Conservation (phyloP, 768 basidiomycete genomes). For the Sistotremastrum suecicum region DNA sequence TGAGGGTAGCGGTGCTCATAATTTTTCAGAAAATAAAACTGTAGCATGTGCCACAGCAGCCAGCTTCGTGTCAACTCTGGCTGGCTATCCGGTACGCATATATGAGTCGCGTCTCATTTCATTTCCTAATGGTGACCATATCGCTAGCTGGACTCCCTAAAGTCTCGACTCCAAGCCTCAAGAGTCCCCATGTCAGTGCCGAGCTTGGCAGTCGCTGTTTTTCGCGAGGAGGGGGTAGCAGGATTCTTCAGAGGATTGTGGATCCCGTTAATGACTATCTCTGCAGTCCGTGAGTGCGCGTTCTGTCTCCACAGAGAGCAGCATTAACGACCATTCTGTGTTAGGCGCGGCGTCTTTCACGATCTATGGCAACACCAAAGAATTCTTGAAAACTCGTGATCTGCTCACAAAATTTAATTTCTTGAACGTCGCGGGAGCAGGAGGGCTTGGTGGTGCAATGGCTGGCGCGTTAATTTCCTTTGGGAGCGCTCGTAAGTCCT, state of each 20-base stretch:
- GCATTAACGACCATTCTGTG: slow-evolving; percentile 2
- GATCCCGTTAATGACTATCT: slow-evolving; percentile 91
- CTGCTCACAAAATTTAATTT: slow-evolving; percentile 45
- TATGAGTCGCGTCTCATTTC: not conserved
- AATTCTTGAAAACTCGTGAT: slow-evolving; percentile 44
- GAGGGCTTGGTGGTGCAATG: slow-evolving; percentile 74
- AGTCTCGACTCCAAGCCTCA: slow-evolving; percentile 82
- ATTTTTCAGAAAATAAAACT: slow-evolving; percentile 57
- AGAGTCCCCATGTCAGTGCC: slow-evolving; percentile 63
- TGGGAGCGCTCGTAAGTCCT: slow-evolving; percentile 70
- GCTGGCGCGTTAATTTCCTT: slow-evolving; percentile 84
- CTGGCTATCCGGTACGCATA: slow-evolving; percentile 63
- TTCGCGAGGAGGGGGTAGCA: slow-evolving; percentile 70
- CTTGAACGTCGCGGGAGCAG: slow-evolving; percentile 59
- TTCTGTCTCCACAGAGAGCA: slow-evolving; percentile 1
- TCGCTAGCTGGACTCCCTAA: slow-evolving; percentile 77
- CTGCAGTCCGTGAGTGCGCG: slow-evolving; percentile 73
- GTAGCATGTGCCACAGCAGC: slow-evolving; percentile 85
- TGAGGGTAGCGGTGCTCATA: too few species aligned
- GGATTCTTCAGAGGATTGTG: slow-evolving; percentile 87
- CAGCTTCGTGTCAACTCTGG: slow-evolving; percentile 84
- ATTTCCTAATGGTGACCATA: slow-evolving; percentile 2
- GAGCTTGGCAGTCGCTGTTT: slow-evolving; percentile 55
- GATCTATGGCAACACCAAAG: slow-evolving; percentile 78
- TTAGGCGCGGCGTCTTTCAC: slow-evolving; percentile 83